A percentile compares a stretch with the other conserved stretches of the same genome.
Conservation (phyloP, 2,329 filamentous ascomycete species). For the Venturiaceae sp. region DNA sequence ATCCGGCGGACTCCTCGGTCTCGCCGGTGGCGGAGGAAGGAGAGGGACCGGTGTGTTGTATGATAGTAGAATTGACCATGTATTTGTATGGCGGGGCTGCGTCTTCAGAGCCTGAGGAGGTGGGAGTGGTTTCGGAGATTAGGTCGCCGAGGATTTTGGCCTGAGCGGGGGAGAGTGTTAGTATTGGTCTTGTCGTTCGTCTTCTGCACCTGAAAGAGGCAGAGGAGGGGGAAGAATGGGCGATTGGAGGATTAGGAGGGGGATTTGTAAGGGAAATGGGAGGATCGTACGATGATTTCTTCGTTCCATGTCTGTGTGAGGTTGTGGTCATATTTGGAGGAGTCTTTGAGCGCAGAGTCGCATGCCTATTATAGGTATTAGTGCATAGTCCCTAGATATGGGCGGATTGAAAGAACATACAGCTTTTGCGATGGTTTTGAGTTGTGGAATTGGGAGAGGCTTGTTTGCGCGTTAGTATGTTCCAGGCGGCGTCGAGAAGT, state of each 20-base stretch:
- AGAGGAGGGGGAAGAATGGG: background rate
- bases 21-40: constrained; percentile 21
- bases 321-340: constrained; percentile 76
- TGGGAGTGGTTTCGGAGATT: constrained; percentile 57
- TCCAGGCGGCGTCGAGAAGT: background rate
- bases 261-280: constrained; percentile 2
- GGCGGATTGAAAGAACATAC: constrained; percentile 41
- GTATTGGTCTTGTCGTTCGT: no score
- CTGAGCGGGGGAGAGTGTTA: background rate
- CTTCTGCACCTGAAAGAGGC: no score
- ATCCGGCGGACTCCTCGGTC: constrained; percentile 55
- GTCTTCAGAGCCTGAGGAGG: constrained; percentile 28
- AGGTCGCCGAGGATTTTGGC: background rate
- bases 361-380: constrained; percentile 55
- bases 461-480: background rate
- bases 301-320: constrained; percentile 86
- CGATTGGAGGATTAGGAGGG: background rate
- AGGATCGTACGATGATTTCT: constrained; percentile 70
- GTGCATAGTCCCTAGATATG: background rate
- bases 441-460: constrained; percentile 63
- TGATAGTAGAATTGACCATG: constrained; percentile 95
- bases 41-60: constrained; percentile 62
- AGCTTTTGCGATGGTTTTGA: constrained; percentile 79
- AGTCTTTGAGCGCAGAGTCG: constrained; percentile 62
- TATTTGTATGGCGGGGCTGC: constrained; percentile 70